A percentile compares a stretch with the other conserved stretches of the same genome.
Conservation (phyloP, 805 yeast species). For the Teunomyces barrocoloradensis region DNA sequence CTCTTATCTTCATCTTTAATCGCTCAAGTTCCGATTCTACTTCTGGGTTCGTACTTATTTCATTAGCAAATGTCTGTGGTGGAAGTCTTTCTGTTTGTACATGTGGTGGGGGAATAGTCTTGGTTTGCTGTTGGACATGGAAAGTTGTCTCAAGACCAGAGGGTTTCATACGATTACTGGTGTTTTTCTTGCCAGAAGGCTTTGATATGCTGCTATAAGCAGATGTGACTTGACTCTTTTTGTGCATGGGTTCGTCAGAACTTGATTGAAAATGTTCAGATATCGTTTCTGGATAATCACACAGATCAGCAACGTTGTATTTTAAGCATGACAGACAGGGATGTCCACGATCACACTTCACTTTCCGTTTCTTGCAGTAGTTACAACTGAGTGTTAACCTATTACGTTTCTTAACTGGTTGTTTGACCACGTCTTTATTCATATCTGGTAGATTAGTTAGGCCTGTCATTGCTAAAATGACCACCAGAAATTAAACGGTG, state of each 20-base stretch:
- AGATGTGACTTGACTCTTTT: background rate
- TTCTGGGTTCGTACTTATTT: background rate
- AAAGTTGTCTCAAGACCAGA: background rate
- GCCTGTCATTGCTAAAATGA: background rate
- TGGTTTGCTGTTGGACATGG: background rate
- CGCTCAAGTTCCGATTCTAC: constrained; percentile 23
- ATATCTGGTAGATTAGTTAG: background rate
- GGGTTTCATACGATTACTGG: background rate
- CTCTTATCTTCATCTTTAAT: constrained; percentile 40
- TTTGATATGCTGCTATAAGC: background rate
- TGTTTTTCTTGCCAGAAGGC: background rate
- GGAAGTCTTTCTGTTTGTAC: background rate
- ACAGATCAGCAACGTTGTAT: constrained; percentile 20
- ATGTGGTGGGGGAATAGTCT: background rate
- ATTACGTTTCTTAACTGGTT: constrained; percentile 17
- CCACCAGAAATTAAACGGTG: background rate
- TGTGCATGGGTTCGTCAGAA: background rate
- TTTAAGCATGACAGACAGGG: constrained; percentile 35
- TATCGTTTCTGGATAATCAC: constrained; percentile 23
- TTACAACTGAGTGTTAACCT: constrained; percentile 34
- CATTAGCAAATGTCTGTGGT: background rate
- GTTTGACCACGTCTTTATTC: background rate
- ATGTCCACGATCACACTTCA: constrained; percentile 35
- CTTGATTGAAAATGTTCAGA: background rate
- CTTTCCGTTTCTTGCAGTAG: constrained; percentile 35